Percentiles rank a stretch among this genome's conserved stretches.
phyloP scores from a whole-genome alignment of 2,329 filamentous ascomycete genomes.

The Aspergillus sp. region DNA sequence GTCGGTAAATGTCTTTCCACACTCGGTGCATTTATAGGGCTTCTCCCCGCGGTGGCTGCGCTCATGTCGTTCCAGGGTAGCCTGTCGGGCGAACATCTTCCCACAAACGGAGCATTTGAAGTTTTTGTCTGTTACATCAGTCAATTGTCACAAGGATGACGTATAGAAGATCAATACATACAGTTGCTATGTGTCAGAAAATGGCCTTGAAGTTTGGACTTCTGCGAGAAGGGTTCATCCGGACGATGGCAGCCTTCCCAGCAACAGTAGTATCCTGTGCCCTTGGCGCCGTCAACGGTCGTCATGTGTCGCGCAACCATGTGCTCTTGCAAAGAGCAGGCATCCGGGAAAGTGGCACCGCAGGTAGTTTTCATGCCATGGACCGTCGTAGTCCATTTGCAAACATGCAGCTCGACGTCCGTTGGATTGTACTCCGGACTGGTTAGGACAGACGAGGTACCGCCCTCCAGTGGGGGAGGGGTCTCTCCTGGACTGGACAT shows the following conservation, averaged over 20 bases:
- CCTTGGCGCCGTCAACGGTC: conserved; percentile 36
- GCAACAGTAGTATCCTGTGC: conserved; percentile 43
- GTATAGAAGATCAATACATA: conserved; percentile 17
- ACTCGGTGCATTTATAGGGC: conserved; percentile 40
- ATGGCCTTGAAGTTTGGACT: conserved; percentile 45
- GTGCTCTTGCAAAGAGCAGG: conserved; percentile 40
- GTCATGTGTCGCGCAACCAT: conserved; percentile 36
- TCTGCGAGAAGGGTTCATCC: conserved; percentile 44
- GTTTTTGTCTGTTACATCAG: conserved; percentile 35
- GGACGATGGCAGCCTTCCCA: conserved; percentile 44
- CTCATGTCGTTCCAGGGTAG: conserved; percentile 43
- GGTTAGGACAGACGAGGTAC: conserved; percentile 33
- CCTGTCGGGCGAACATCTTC: conserved; percentile 42
- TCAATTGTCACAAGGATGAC: not conserved
- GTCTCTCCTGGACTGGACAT: conserved; percentile 36
- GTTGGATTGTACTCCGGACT: conserved; percentile 32
- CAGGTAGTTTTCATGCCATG: conserved; percentile 30
- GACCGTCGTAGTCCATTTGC: conserved; percentile 33
- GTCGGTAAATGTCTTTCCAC: conserved; percentile 43
- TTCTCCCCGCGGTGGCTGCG: conserved; percentile 45
- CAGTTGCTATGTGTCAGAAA: conserved; percentile 46
- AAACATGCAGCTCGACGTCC: conserved; percentile 35
- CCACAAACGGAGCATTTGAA: conserved; percentile 41
- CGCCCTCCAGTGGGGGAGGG: conserved; percentile 34
- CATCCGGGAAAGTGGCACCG: conserved; percentile 34